Base-by-base conservation (phyloP, 1,139 yeast genomes). In the Saccharomyces hybrid region DNA sequence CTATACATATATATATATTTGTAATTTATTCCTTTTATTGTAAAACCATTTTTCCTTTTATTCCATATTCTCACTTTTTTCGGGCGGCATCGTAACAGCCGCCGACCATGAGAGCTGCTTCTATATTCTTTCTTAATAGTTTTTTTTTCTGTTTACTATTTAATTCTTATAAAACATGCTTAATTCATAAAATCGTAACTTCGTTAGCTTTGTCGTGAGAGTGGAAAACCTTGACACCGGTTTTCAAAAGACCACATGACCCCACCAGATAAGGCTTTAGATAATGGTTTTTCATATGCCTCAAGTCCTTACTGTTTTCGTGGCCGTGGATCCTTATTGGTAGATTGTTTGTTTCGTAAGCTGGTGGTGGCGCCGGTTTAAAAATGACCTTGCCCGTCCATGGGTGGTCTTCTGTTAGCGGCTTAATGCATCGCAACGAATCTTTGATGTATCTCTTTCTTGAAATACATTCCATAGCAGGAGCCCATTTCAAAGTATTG, bases 341-440 rank as follows among this genome's bases (percentile, higher is more conserved):
- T 32, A 58, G 49, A 52, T 66, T 67, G 50, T 60, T 63, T 0
- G 73, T 68, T n/a, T 59, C 56, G 48, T 56, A 68, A 2, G 51
- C 38, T 6, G 72, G 71, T 11, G 67, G 64, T 24, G 48, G 55
- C 5, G 79, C 67, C 2, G 82, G 80, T 54, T 75, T 75, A 38
- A 79, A 78, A 12, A 81, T 62, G 5, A 73, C 64, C 60, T 75
- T 78, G 34, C 80, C 79, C 21, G 77, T 71, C 87, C 87, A 82
- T 7, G 75, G 61, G 53, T 81, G 84, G 50, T 79, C 82, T 59
- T 74, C 73, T 2, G 76, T 72, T 53, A 82, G 70, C 4, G 85
- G 80, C 61, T 76, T 80, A 48, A 82, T 80, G 61, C 86, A 82
- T 51, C 85, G 75, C 38, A 82, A 66, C 46, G 84, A 78, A 63